phyloP scores from a whole-genome alignment of 2,329 filamentous ascomycete genomes.

The Stenocarpella maydis region DNA sequence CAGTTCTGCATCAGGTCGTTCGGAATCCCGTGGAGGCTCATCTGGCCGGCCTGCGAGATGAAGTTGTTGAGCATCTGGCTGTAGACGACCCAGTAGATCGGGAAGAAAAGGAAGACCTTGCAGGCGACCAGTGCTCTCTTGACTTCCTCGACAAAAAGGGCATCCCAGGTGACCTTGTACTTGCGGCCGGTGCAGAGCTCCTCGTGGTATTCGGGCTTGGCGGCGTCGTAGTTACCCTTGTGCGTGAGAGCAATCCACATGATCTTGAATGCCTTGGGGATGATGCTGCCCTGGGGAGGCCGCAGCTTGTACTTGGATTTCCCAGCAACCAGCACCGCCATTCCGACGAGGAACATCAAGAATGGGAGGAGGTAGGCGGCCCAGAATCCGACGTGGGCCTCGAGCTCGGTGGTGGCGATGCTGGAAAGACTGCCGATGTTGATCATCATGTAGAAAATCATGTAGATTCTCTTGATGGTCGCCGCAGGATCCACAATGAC shows the following conservation, averaged over 20 bases:
- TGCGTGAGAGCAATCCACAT: constrained; percentile 78
- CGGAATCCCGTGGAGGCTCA: constrained; percentile 70
- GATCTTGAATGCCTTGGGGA: constrained; percentile 69
- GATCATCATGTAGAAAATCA: constrained; percentile 75
- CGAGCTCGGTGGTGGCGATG: constrained; percentile 73
- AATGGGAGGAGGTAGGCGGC: constrained; percentile 66
- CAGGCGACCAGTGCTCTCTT: constrained; percentile 73
- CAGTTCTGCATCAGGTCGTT: constrained; percentile 77
- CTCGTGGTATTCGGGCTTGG: constrained; percentile 71
- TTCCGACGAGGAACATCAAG: constrained; percentile 69
- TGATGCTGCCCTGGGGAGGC: constrained; percentile 67
- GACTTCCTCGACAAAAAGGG: constrained; percentile 76
- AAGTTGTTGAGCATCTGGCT: constrained; percentile 67
- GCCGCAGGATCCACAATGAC: constrained; percentile 73
- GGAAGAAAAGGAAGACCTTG: constrained; percentile 72
- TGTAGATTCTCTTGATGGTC: constrained; percentile 48
- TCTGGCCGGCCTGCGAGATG: constrained; percentile 65
- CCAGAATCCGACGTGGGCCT: constrained; percentile 74
- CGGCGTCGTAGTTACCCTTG: constrained; percentile 71
- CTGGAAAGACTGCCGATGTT: constrained; percentile 76
- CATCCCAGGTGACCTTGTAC: constrained; percentile 68
- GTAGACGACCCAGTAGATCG: constrained; percentile 74
- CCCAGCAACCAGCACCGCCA: constrained; percentile 57
- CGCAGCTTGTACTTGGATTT: constrained; percentile 60
- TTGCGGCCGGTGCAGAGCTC: constrained; percentile 73